phyloP scores from a whole-genome alignment of 2,329 filamentous ascomycete species.

The Diplodia corticola region DNA sequence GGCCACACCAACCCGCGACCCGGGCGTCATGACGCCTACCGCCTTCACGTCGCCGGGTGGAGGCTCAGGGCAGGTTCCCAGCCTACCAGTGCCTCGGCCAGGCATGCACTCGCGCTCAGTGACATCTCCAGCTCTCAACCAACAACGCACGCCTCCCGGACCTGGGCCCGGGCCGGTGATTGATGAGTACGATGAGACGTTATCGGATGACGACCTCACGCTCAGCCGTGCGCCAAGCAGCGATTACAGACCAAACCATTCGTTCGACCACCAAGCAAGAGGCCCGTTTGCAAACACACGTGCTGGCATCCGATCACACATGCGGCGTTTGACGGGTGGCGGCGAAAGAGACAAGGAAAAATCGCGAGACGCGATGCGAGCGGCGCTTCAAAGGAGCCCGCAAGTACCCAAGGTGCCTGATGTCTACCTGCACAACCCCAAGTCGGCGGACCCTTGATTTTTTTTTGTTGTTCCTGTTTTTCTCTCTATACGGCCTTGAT shows the following conservation, averaged over 20 bases:
- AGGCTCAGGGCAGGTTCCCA: slow-evolving; percentile 24
- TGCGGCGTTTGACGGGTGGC: slow-evolving; percentile 61
- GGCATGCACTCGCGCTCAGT: slow-evolving; percentile 78
- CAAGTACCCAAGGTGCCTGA: slow-evolving; percentile 52
- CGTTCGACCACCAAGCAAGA: slow-evolving; percentile 49
- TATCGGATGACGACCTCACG: slow-evolving; percentile 73
- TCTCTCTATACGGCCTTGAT: not conserved
- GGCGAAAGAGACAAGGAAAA: slow-evolving; percentile 31
- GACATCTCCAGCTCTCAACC: slow-evolving; percentile 70
- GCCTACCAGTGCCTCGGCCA: slow-evolving; percentile 55
- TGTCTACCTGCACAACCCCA: slow-evolving; percentile 39
- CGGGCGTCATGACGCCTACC: slow-evolving; percentile 57
- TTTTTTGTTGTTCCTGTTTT: not conserved
- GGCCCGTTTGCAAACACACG: slow-evolving; percentile 58
- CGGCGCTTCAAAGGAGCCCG: slow-evolving; percentile 44
- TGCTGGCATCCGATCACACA: slow-evolving; percentile 52
- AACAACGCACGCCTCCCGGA: slow-evolving; percentile 60
- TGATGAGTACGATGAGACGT: slow-evolving; percentile 72
- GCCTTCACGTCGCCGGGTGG: slow-evolving; percentile 48
- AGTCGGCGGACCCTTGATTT: slow-evolving; percentile 16
- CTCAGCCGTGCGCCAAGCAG: slow-evolving; percentile 37
- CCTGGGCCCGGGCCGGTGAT: slow-evolving; percentile 38
- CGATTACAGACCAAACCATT: slow-evolving; percentile 7
- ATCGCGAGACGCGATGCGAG: slow-evolving; percentile 36
- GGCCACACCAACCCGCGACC: slow-evolving; percentile 58